These are phyloP conservation scores for Taxillus chinensis DNA, from an alignment of 164 flowering plant genomes.

Conservation along the genomic window DNA sequence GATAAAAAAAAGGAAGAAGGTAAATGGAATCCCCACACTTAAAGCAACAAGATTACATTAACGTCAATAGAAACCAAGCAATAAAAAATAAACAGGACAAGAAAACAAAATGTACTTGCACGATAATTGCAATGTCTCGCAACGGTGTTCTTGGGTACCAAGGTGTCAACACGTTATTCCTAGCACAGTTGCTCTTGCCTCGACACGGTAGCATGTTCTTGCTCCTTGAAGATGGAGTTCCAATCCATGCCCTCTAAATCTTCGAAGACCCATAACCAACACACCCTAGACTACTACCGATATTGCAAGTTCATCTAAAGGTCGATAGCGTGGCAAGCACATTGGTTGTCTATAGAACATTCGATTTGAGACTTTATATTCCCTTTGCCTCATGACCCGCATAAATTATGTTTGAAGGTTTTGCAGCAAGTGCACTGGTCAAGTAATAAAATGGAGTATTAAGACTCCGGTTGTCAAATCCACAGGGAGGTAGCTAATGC, in stretches of 20 bases:
- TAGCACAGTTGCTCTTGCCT: constrained; percentile 12
- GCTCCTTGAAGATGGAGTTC: constrained; percentile 11
- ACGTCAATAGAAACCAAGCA: not conserved
- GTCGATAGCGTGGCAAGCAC: not conserved
- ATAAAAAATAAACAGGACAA: too few relatives aligned
- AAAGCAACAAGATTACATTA: too few relatives aligned
- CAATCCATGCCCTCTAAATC: constrained; percentile 11
- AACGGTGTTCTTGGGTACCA: constrained; percentile 76
- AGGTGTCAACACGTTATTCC: constrained; percentile 33
- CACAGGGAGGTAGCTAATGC: too few relatives aligned
- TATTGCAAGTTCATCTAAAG: not conserved
- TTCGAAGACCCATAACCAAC: constrained; percentile 14
- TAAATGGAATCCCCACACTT: too few relatives aligned
- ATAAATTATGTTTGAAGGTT: too few relatives aligned
- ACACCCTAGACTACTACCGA: not conserved
- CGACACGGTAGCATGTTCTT: constrained; percentile 24
- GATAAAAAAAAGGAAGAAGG: too few relatives aligned
- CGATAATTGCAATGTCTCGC: constrained; percentile 47
- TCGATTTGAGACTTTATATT: not conserved
- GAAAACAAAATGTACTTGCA: constrained; percentile 28
- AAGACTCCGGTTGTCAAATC: too few relatives aligned
- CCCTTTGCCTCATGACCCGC: too few relatives aligned
- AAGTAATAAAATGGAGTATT: too few relatives aligned
- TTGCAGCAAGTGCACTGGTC: too few relatives aligned
- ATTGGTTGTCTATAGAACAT: too few relatives aligned